Evolutionary conservation across 2,329 filamentous ascomycete species (phyloP).

Genomic region (Exophiala oligosperma): DNA sequence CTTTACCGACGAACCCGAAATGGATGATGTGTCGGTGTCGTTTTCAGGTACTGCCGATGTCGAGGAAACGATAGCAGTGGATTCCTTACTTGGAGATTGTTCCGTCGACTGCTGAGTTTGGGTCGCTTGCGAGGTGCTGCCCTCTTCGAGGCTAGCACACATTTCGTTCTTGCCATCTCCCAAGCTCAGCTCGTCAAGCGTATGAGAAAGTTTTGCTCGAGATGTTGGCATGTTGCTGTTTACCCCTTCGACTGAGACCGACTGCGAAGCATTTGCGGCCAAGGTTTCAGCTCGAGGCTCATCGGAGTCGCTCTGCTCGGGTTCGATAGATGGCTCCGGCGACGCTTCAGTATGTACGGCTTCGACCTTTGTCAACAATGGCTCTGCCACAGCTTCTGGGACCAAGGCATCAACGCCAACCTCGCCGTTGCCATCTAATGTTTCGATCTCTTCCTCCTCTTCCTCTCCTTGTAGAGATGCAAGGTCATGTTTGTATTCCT

Average conservation of each 20-base stretch:
- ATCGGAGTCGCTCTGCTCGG: neutral
- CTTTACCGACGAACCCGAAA: neutral
- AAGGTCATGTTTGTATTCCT: constrained; percentile 87
- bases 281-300: too few relatives aligned
- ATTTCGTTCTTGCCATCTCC: neutral
- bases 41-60: neutral
- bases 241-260: neutral
- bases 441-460: constrained; percentile 50
- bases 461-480: constrained; percentile 63
- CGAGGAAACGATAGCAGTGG: neutral
- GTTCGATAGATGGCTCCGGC: constrained; percentile 14
- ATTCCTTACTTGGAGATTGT: neutral
- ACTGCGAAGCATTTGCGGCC: neutral
- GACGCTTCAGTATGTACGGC: constrained; percentile 34
- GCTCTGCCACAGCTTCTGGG: constrained; percentile 25
- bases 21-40: neutral
- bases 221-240: constrained; percentile 6
- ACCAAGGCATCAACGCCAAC: constrained; percentile 17
- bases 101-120: neutral
- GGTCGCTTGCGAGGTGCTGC: neutral
- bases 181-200: neutral
- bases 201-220: constrained; percentile 4
- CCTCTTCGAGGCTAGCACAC: neutral
- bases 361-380: constrained; percentile 14
- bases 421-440: constrained; percentile 25